phyloP scores from a whole-genome alignment of 2,329 filamentous ascomycete genomes.

The Fusarium albidum region DNA sequence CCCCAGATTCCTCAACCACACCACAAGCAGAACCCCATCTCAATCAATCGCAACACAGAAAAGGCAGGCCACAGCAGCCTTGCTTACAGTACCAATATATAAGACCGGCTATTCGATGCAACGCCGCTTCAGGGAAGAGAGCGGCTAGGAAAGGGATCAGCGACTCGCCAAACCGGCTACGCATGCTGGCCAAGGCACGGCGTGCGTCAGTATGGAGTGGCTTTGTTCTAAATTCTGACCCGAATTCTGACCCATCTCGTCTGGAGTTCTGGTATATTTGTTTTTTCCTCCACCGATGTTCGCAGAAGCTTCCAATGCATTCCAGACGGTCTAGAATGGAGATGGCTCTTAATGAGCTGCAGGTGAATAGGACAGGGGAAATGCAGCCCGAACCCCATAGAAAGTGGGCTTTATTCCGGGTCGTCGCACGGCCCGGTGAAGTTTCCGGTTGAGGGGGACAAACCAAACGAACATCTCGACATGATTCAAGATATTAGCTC shows the following conservation, averaged over 20 bases:
- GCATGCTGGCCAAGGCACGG: constrained; percentile 2
- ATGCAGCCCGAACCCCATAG: not conserved
- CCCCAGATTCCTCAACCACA: constrained; percentile 24
- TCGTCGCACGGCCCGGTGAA: not conserved
- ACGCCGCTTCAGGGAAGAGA: constrained; percentile 4
- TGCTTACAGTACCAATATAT: constrained; percentile 37
- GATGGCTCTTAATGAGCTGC: not conserved
- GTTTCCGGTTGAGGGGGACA: not conserved
- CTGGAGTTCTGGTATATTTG: not conserved
- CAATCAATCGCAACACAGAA: constrained; percentile 26
- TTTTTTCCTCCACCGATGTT: constrained; percentile 8
- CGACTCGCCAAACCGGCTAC: constrained; percentile 11
- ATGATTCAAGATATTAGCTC: not conserved
- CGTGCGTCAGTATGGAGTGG: constrained; percentile 24
- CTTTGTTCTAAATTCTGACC: constrained; percentile 35
- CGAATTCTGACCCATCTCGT: constrained; percentile 29
- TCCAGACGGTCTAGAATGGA: constrained; percentile 10
- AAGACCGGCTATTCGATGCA: constrained; percentile 20
- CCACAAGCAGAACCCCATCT: constrained; percentile 11
- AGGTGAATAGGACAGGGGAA: not conserved
- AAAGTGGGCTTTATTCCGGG: not conserved
- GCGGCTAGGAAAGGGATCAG: constrained; percentile 28
- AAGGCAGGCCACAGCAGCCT: no score
- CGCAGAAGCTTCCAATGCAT: constrained; percentile 37
- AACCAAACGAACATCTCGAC: not conserved